Percentiles rank a stretch among this genome's conserved stretches.
These are phyloP conservation scores for Scleroderma bovista DNA, from an alignment of 768 basidiomycete genomes.

Conservation along the genomic window DNA sequence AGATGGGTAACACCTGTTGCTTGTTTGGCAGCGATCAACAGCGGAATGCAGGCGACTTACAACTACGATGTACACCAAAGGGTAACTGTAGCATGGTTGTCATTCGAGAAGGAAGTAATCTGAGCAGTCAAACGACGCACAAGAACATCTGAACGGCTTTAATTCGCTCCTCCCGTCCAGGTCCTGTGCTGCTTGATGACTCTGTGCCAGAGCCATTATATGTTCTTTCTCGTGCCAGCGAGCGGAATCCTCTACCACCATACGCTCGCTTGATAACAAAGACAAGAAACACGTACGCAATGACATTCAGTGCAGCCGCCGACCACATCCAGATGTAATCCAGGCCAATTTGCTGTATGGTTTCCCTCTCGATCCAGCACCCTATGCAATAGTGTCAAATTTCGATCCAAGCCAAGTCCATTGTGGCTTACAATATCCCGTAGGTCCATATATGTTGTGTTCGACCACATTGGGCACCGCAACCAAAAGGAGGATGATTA, in stretches of 20 bases:
- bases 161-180: conserved; percentile 9
- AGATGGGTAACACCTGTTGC: conserved; percentile 34
- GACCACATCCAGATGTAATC: conserved; percentile 54
- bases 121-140: conserved; percentile 27
- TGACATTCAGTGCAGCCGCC: conserved; percentile 35
- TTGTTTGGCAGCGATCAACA: background rate
- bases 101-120: too few relatives aligned
- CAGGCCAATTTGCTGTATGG: conserved; percentile 36
- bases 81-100: conserved; percentile 34
- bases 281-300: conserved; percentile 42
- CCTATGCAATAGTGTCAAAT: conserved; percentile 26
- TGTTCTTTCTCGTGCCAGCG: conserved; percentile 7
- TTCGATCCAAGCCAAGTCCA: background rate
- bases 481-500: conserved; percentile 34
- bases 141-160: conserved; percentile 44
- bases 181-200: background rate
- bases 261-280: conserved; percentile 37
- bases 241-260: conserved; percentile 24
- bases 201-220: conserved; percentile 2
- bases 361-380: conserved; percentile 45
- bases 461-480: conserved; percentile 32
- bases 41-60: conserved; percentile 9
- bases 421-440: conserved; percentile 33
- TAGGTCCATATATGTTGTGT: conserved; percentile 36
- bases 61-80: conserved; percentile 38